Evolutionary conservation across 768 basidiomycete genomes (phyloP).

Genomic region (Termitomyces sp.): DNA sequence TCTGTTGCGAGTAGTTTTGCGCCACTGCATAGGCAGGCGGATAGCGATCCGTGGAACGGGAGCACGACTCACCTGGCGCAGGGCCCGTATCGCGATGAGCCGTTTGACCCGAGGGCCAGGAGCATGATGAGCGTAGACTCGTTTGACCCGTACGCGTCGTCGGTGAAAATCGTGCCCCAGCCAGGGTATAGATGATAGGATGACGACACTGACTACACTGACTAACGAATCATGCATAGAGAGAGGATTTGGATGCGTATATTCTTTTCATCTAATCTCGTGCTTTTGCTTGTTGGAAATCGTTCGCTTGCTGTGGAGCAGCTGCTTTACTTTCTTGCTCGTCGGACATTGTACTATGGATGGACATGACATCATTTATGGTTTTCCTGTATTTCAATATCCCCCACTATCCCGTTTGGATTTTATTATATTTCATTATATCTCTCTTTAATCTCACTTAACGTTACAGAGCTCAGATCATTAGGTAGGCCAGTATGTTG

Average conservation of each 20-base stretch:
- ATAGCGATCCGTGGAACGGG: constrained; percentile 54
- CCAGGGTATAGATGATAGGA: constrained; percentile 2
- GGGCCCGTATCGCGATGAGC: constrained; percentile 31
- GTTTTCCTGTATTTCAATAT: not conserved
- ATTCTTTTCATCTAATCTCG: not conserved
- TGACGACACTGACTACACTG: not conserved
- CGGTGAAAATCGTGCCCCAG: not conserved
- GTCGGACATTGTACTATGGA: constrained; percentile 4
- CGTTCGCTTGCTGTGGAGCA: not conserved
- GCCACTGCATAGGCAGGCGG: constrained; percentile 60
- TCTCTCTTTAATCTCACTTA: not conserved
- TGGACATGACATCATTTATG: not conserved
- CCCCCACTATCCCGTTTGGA: not conserved
- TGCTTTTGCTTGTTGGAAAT: not conserved
- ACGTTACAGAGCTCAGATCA: not conserved
- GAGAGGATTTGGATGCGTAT: not conserved
- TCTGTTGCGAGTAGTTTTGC: constrained; percentile 68
- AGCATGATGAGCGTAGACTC: constrained; percentile 18
- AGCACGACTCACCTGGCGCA: constrained; percentile 43
- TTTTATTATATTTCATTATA: not conserved
- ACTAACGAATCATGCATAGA: not conserved
- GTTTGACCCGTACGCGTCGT: constrained; percentile 34
- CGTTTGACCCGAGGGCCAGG: constrained; percentile 1
- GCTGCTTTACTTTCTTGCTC: not conserved
- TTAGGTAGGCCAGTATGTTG: not conserved